Evolutionary conservation across 2,329 filamentous ascomycete genomes (phyloP), one percentile per base, ranked within the genome.

Genomic region (Diaporthe destruens): DNA sequence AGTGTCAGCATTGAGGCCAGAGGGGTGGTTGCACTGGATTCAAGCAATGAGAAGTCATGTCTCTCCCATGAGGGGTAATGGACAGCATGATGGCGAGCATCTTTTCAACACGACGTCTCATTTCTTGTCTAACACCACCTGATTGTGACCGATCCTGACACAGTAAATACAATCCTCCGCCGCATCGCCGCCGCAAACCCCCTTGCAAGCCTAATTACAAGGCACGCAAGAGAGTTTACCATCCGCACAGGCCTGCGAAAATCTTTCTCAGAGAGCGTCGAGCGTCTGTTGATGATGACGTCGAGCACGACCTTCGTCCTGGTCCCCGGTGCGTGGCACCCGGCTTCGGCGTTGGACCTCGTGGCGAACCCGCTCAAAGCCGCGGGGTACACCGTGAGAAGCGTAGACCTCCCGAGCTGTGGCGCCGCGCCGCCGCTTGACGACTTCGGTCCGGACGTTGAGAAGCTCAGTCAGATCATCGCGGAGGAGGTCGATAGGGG

Each of bases 251-350:
- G 42, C 59, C 59, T 32, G 25, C 20, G 42, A 65, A 34, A 18
- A 65, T 34, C 29, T 42, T 57, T 2, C 1, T 5, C 16, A 18
- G 34, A 23, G 61, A 25, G 44, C 12, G 49, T 39, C 12, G 6
- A n/a, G 59, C 9, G 34, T 39, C 49, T 32, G 29, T 47, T 39
- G 53, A 65, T 1, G 42, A 71, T 71, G 69, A 42, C 56, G 29
- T 61, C 69, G 25, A 56, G 16, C 49, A 71, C 69, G 2, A 56
- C 57, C 23, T 71, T 71, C 25, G 32, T 65, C 23, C 34, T 71
- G 29, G 57, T 71, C 14, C 69, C 69, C 12, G 69, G 69, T 36
- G 69, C 69, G 23, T 71, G 57, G 49, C 69, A 71, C 47, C 57
- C 69, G 9, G 49, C 29, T 5, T 44, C 56, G 2, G 25, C 44